Conservation (phyloP, 805 yeast genomes). For the Candida rishiriensis region DNA sequence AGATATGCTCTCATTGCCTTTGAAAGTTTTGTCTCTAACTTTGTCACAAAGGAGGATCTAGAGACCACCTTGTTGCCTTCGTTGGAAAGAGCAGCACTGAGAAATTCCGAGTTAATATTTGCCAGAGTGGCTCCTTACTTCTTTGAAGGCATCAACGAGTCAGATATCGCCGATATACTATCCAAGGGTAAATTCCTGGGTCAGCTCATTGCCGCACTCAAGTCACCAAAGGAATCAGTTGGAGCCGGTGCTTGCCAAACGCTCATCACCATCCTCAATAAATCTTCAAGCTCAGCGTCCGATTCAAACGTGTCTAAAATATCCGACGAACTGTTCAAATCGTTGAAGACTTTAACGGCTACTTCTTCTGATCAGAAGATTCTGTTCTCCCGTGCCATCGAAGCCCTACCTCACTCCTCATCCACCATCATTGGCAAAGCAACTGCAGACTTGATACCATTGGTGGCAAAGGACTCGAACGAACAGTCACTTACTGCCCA, state of each 20-base stretch:
- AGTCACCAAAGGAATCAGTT: conserved; percentile 67
- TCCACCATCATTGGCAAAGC: conserved; percentile 26
- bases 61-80: conserved; percentile 37
- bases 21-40: conserved; percentile 9
- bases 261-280: conserved; percentile 22
- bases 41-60: conserved; percentile 10
- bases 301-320: conserved; percentile 30
- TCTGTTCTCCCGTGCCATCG: conserved; percentile 43
- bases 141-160: conserved; percentile 29
- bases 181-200: conserved; percentile 40
- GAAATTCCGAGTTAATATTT: conserved; percentile 73
- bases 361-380: conserved; percentile 64
- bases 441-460: conserved; percentile 40
- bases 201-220: conserved; percentile 51
- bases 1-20: conserved; percentile 16
- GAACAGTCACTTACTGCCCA: conserved; percentile 54
- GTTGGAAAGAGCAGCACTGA: conserved; percentile 67
- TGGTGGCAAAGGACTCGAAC: conserved; percentile 71
- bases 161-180: conserved; percentile 42
- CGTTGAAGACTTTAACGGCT: conserved; percentile 51
- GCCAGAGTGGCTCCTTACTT: conserved; percentile 50
- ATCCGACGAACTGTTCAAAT: conserved; percentile 50
- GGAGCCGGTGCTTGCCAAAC: conserved; percentile 44
- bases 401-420: conserved; percentile 22
- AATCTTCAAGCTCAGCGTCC: conserved; percentile 15